These are phyloP conservation scores for Diaporthe citriasiana DNA, from an alignment of 2,329 filamentous ascomycete species.

Conservation along the genomic window DNA sequence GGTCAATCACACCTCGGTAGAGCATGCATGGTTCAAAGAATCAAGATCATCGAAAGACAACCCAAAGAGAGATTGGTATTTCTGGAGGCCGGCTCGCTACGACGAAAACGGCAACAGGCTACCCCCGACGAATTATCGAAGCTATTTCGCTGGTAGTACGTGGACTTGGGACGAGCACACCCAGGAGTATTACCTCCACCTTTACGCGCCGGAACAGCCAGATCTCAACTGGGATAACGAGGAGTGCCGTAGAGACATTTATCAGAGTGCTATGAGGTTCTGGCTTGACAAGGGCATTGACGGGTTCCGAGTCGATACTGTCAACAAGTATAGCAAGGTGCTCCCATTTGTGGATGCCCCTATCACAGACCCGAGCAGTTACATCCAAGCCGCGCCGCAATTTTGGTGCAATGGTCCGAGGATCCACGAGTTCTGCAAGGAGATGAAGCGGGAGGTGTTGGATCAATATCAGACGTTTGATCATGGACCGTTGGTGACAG, in stretches of 20 bases:
- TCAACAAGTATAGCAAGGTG: slow-evolving; percentile 76
- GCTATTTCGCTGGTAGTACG: slow-evolving; percentile 62
- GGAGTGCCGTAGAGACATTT: slow-evolving; percentile 75
- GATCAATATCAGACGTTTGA: slow-evolving; percentile 63
- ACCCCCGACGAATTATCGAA: slow-evolving; percentile 71
- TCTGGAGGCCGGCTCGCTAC: slow-evolving; percentile 72
- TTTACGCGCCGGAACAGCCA: slow-evolving; percentile 79
- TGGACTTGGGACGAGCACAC: slow-evolving; percentile 68
- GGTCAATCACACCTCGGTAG: slow-evolving; percentile 75
- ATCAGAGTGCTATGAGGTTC: slow-evolving; percentile 76
- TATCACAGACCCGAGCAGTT: slow-evolving; percentile 55
- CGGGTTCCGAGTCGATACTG: slow-evolving; percentile 77
- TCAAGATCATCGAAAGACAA: slow-evolving; percentile 64
- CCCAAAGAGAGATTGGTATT: slow-evolving; percentile 73
- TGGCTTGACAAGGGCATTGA: slow-evolving; percentile 79
- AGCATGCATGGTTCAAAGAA: slow-evolving; percentile 72
- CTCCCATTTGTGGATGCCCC: slow-evolving; percentile 68
- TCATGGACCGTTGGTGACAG: slow-evolving; percentile 60
- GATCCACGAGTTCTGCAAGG: slow-evolving; percentile 72
- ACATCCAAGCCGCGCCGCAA: slow-evolving; percentile 59
- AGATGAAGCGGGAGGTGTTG: slow-evolving; percentile 69
- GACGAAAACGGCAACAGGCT: slow-evolving; percentile 66
- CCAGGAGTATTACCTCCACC: slow-evolving; percentile 68
- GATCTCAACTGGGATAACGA: slow-evolving; percentile 84
- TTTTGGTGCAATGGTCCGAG: slow-evolving; percentile 73